Evolutionary conservation across 257 asterid species (phyloP).

Genomic region (Ehretia macrophylla): DNA sequence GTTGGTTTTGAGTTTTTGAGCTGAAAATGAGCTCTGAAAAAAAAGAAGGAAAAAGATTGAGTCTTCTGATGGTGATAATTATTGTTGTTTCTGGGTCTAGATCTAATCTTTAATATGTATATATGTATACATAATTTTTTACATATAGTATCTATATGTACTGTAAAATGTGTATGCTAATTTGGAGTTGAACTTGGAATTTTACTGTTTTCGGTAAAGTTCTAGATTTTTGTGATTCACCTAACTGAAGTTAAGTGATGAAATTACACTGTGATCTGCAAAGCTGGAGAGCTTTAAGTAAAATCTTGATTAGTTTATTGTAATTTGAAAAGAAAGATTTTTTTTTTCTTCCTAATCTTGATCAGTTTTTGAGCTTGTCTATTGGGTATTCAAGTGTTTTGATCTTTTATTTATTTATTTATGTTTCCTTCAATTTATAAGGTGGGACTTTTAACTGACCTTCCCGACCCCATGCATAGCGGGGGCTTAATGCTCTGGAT

Average conservation of each 20-base stretch:
- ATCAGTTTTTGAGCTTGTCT: too few relatives aligned
- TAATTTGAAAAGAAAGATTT: too few relatives aligned
- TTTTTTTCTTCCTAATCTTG: too few relatives aligned
- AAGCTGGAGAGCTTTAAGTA: too few relatives aligned
- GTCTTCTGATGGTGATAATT: background rate
- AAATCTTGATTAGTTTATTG: background rate
- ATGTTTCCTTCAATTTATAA: too few relatives aligned
- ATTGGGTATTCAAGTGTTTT: background rate
- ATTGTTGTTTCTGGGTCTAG: background rate
- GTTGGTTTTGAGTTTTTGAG: background rate
- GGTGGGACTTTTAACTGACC: too few relatives aligned
- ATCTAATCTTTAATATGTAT: background rate
- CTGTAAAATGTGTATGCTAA: background rate
- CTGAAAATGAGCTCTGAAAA: background rate
- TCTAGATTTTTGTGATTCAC: background rate
- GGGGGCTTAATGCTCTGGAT: too few relatives aligned
- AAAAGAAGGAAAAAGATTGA: background rate
- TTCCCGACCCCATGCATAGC: too few relatives aligned
- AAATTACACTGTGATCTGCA: background rate
- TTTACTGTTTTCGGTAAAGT: background rate
- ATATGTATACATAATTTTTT: background rate
- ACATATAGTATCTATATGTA: too few relatives aligned
- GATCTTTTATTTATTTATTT: background rate
- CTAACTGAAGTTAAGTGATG: background rate
- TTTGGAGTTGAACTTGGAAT: background rate